Conservation (phyloP, 2,329 filamentous ascomycete genomes). For the Neopestalotiopsis sp. region DNA sequence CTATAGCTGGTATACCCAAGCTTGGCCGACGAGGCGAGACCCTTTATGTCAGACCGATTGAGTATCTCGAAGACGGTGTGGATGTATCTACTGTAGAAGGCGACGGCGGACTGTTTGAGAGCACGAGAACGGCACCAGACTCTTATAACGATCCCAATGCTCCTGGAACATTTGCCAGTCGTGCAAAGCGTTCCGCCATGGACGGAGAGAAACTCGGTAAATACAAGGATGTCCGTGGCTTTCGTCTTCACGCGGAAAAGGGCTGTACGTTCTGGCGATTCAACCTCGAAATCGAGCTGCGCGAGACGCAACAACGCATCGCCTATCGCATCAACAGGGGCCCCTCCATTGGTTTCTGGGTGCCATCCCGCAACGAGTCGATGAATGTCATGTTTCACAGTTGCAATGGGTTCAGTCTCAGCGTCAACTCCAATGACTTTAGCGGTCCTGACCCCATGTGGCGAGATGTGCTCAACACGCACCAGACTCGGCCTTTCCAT, state of each 20-base stretch:
- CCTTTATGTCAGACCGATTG: conserved; percentile 87
- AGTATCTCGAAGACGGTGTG: conserved; percentile 77
- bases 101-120: conserved; percentile 83
- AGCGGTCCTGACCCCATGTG: conserved; percentile 95
- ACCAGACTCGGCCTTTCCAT: conserved; percentile 92
- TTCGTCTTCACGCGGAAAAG: conserved; percentile 81
- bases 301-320: conserved; percentile 78
- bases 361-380: conserved; percentile 78
- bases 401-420: conserved; percentile 92
- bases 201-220: conserved; percentile 84
- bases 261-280: conserved; percentile 98
- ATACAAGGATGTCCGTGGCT: conserved; percentile 82
- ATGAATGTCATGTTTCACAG: conserved; percentile 99
- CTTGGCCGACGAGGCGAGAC: conserved; percentile 84
- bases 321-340: conserved; percentile 96
- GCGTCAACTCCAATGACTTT: conserved; percentile 77
- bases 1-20: conserved; percentile 86
- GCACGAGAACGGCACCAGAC: conserved; percentile 60
- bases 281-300: conserved; percentile 90
- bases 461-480: conserved; percentile 92
- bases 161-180: conserved; percentile 58
- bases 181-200: conserved; percentile 55
- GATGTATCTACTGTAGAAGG: conserved; percentile 83
- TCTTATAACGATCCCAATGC: conserved; percentile 51
- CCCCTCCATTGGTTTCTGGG: conserved; percentile 90